phyloP scores from a whole-genome alignment of 306 rosid genomes.

The Argentina anserina region DNA sequence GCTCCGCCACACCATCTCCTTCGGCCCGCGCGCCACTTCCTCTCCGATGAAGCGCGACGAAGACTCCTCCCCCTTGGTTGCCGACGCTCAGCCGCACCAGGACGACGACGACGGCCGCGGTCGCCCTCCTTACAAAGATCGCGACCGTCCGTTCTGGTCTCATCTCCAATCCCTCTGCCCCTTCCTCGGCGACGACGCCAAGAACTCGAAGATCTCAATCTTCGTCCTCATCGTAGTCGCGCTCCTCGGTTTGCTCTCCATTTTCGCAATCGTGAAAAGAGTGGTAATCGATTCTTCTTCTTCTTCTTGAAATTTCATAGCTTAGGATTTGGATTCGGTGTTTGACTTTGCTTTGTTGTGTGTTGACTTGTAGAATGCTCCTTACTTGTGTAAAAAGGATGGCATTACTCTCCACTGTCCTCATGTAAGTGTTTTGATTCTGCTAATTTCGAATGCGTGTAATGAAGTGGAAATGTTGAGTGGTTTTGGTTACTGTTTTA shows the following conservation, averaged over 20 bases:
- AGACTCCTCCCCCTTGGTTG: conserved; percentile 56
- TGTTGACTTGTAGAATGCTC: conserved; percentile 50
- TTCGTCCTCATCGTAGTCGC: conserved; percentile 37
- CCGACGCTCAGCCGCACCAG: conserved; percentile 35
- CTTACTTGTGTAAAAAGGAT: conserved; percentile 86
- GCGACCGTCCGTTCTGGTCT: conserved; percentile 59
- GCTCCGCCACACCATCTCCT: conserved; percentile 71
- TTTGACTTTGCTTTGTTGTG: not conserved
- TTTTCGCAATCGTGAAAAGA: conserved; percentile 52
- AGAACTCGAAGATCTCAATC: conserved; percentile 69
- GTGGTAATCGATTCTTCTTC: conserved; percentile 35
- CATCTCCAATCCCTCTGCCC: conserved; percentile 49
- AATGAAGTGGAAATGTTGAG: not conserved
- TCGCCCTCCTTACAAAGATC: conserved; percentile 70
- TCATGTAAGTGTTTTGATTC: conserved; percentile 49
- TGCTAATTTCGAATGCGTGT: not conserved
- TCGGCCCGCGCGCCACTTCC: conserved; percentile 64
- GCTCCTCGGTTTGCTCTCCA: conserved; percentile 41
- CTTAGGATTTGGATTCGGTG: not conserved
- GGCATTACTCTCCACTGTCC: conserved; percentile 96
- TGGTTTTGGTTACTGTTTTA: conserved; percentile 14
- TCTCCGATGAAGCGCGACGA: conserved; percentile 91
- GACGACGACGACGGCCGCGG: conserved; percentile 60
- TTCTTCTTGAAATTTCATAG: not conserved
- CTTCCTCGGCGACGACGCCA: conserved; percentile 61